These are phyloP conservation scores for Larix kaempferi DNA, from an alignment of 75 land plant genomes.

Conservation along the genomic window DNA sequence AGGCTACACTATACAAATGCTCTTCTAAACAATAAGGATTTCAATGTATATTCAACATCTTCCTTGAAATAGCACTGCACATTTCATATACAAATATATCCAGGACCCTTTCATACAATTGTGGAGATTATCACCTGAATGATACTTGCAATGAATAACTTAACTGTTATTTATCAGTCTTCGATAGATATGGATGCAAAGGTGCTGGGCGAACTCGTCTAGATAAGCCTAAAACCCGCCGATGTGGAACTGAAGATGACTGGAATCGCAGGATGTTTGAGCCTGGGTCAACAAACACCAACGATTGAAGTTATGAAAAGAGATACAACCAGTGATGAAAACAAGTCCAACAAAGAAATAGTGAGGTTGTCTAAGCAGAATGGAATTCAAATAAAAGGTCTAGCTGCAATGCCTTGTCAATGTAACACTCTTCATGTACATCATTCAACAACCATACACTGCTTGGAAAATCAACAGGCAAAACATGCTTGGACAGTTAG, in stretches of 20 bases:
- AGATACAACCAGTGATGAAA: background rate
- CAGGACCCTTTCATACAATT: background rate
- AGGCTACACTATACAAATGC: background rate
- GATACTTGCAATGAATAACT: background rate
- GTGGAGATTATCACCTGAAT: background rate
- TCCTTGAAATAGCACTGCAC: background rate
- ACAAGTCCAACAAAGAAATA: background rate
- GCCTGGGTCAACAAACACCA: slow-evolving; percentile 4
- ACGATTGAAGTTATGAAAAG: background rate
- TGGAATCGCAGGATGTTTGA: slow-evolving; percentile 7
- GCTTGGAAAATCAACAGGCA: background rate
- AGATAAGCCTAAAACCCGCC: slow-evolving; percentile 29
- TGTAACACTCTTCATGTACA: too few relatives aligned
- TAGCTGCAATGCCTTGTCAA: background rate
- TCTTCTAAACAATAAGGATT: background rate
- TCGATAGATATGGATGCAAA: slow-evolving; percentile 27
- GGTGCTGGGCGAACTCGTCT: slow-evolving; percentile 31
- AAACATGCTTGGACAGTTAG: background rate
- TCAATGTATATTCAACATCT: too few relatives aligned
- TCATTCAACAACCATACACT: background rate
- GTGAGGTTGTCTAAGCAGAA: too few relatives aligned
- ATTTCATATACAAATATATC: background rate
- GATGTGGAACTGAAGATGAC: slow-evolving; percentile 20
- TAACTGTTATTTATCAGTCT: background rate
- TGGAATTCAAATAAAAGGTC: background rate